Evolutionary conservation across 2,329 filamentous ascomycete genomes (phyloP), one percentile per base, ranked within the genome.

Genomic region (Whalleya microplaca): DNA sequence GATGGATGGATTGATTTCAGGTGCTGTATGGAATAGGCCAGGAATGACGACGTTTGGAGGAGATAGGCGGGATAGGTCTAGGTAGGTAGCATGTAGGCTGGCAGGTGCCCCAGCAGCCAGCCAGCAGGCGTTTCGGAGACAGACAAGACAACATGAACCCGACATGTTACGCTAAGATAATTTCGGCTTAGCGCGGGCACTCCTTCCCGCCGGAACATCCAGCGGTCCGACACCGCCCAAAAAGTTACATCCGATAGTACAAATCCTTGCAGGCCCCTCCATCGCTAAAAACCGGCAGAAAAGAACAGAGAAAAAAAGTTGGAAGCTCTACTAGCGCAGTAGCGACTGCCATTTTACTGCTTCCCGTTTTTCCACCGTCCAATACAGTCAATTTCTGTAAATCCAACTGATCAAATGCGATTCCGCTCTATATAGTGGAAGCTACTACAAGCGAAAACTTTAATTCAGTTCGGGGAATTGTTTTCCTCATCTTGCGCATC

Each of bases 171-270:
- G 41, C 41, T 21, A 43, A 43, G 18, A 47, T 12, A 18, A 19
- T 29, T 23, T n/a, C 27, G 20, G n/a, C 23, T 29, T 47, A 37
- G 32, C 14, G 32, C 32, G 32, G 32, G 32, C 32, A 37, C 6
- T 16, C 32, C 6, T 12, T 29, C 12, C 41, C 29, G 10, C 40
- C 64, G 64, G 63, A 67, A 63, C 40, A 63, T 63, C n/a, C 42
- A 40, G 53, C 59, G 61, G 61, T 32, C 63, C 65, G 66, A 65
- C 63, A 66, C 60, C 61, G 63, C 63, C n/a, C 64, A 50, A 53
- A 48, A 52, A 55, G 46, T 53, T 53, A 20, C 50, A 52, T n/a
- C 23, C 3, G 44, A 45, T 10, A n/a, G 14, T 16, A 14, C n/a
- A 18, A 49, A 8, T n/a, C 23, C n/a, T n/a, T n/a, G n/a, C n/a